Evolutionary conservation across 225 moss, liverwort and hornwort species (phyloP).

Genomic region (Physcomitrellopsis africana): DNA sequence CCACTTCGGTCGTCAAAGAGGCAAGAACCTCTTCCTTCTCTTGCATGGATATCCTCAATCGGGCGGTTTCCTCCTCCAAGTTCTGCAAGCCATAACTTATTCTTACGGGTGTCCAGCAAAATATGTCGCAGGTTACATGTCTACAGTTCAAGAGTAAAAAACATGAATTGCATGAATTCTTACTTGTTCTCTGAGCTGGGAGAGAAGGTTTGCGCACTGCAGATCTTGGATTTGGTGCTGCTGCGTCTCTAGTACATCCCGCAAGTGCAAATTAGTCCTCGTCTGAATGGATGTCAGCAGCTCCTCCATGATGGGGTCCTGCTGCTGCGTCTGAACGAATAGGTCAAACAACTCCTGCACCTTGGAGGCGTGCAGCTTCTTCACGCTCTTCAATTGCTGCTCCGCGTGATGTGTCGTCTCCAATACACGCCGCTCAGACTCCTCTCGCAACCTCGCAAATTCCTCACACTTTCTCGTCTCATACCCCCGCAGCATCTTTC

Average conservation of each 20-base stretch:
- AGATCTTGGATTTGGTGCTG: slow-evolving; percentile 45
- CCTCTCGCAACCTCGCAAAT: slow-evolving; percentile 33
- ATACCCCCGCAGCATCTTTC: slow-evolving; percentile 35
- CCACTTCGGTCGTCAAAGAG: slow-evolving; percentile 30
- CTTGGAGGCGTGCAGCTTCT: slow-evolving; percentile 28
- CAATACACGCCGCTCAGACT: slow-evolving; percentile 27
- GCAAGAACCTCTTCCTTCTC: slow-evolving; percentile 41
- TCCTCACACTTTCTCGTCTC: slow-evolving; percentile 43
- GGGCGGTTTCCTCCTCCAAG: slow-evolving; percentile 25
- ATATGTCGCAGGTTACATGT: too few species aligned
- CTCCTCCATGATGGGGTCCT: slow-evolving; percentile 29
- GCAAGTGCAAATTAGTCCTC: slow-evolving; percentile 30
- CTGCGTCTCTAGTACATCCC: slow-evolving; percentile 35
- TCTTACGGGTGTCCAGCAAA: too few species aligned
- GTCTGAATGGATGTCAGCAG: slow-evolving; percentile 34
- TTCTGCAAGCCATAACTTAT: slow-evolving; percentile 8
- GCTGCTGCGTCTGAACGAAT: slow-evolving; percentile 32
- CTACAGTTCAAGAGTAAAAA: too few species aligned
- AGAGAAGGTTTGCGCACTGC: slow-evolving; percentile 21
- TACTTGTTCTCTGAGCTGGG: slow-evolving; percentile 36
- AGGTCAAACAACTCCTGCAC: slow-evolving; percentile 42
- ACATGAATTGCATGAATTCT: too few species aligned
- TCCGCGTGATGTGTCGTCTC: slow-evolving; percentile 22
- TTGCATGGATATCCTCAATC: slow-evolving; percentile 28
- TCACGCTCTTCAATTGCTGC: slow-evolving; percentile 33